Percentiles rank a stretch among this genome's conserved stretches.
Evolutionary conservation across 345 rosid species (phyloP).

Genomic region (Hibiscus syriacus): DNA sequence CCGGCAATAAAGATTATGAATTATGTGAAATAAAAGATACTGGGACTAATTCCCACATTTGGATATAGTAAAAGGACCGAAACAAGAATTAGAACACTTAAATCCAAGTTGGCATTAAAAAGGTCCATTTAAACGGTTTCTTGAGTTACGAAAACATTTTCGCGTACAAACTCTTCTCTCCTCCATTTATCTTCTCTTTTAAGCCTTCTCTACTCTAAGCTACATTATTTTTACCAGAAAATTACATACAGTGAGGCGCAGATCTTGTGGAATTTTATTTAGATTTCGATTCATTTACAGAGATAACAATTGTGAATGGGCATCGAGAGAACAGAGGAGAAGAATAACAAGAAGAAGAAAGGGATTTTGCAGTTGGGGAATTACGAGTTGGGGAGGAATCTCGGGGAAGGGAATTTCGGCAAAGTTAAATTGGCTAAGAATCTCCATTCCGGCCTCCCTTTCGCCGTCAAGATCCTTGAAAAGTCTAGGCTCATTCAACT

Average conservation of each 20-base stretch:
- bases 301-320: conserved; percentile 21
- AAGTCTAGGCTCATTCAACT: conserved; percentile 58
- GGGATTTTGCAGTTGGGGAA: conserved; percentile 75
- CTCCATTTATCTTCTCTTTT: too few species aligned
- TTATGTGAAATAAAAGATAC: too few species aligned
- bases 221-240: too few species aligned
- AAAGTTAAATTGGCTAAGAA: conserved; percentile 76
- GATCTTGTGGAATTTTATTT: too few species aligned
- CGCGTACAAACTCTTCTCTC: not conserved
- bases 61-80: too few species aligned
- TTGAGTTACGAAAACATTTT: not conserved
- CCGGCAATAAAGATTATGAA: too few species aligned
- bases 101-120: not conserved
- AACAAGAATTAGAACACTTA: too few species aligned
- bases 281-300: not conserved
- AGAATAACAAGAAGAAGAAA: conserved; percentile 20
- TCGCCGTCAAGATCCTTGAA: conserved; percentile 84
- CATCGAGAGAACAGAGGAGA: conserved; percentile 9
- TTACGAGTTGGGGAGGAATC: conserved; percentile 82
- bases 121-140: not conserved
- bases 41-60: too few species aligned
- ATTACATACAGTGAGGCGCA: too few species aligned
- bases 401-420: conserved; percentile 94
- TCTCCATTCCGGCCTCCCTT: conserved; percentile 48
- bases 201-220: not conserved